phyloP scores from a whole-genome alignment of 352 stramenopile species.

The Globisporangium nagaii region DNA sequence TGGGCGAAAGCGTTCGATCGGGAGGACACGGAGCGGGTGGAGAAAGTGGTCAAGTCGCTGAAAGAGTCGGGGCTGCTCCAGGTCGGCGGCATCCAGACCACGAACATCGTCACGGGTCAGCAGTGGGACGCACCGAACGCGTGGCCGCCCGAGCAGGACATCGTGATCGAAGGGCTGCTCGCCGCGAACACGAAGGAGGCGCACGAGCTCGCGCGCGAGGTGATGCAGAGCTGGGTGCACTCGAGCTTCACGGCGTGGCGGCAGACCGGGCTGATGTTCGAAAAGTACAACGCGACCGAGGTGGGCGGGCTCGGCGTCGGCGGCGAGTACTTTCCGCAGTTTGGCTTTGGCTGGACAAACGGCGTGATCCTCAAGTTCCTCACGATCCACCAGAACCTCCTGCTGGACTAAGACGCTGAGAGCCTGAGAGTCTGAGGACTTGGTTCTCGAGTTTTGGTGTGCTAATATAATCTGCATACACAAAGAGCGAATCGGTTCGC shows the following conservation, averaged over 20 bases:
- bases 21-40: slow-evolving; percentile 33
- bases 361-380: slow-evolving; percentile 86
- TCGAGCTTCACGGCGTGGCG: slow-evolving; percentile 60
- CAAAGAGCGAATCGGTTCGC: not conserved
- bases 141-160: slow-evolving; percentile 81
- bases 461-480: not conserved
- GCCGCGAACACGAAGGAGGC: slow-evolving; percentile 40
- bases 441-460: not conserved
- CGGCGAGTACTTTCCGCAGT: slow-evolving; percentile 86
- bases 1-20: slow-evolving; percentile 70
- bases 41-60: slow-evolving; percentile 42
- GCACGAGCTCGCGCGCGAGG: slow-evolving; percentile 36
- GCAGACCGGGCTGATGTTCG: slow-evolving; percentile 79
- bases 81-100: slow-evolving; percentile 62
- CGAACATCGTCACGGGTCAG: slow-evolving; percentile 62
- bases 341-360: slow-evolving; percentile 53
- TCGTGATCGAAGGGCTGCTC: slow-evolving; percentile 76
- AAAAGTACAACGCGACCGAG: slow-evolving; percentile 84
- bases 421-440: not conserved
- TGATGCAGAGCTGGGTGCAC: slow-evolving; percentile 59
- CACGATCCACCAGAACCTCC: slow-evolving; percentile 68
- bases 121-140: slow-evolving; percentile 87
- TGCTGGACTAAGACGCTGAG: slow-evolving; percentile 16
- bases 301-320: slow-evolving; percentile 61
- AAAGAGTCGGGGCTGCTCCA: slow-evolving; percentile 55